Base-by-base conservation (phyloP, 164 flowering plant genomes). In the Stephania japonica region DNA sequence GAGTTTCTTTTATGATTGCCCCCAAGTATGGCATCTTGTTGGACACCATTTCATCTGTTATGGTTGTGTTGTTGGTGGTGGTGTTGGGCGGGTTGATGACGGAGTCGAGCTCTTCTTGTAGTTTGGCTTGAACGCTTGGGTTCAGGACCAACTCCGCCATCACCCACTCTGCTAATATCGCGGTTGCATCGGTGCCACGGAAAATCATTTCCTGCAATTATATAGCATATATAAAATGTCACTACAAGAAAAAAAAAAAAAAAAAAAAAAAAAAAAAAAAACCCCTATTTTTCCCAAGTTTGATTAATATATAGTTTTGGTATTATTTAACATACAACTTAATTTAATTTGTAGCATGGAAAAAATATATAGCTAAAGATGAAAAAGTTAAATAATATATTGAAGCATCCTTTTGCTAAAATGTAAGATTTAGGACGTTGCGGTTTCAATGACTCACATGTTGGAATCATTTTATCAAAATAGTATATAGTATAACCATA, bases 181-280 rank as follows among this genome's bases (percentile, higher is more conserved):
- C 87, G 0, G 78, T 75, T 18, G 90, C 86, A 42, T 87, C 90
- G 1, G 89, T 87, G 0, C 90, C 90, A 0, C 90, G 65, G 70
- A 86, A 86, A 1, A 86, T 85, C 90, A 87, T 86, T 73, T 87
- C 90, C 90, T 86, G 83, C 43, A 72, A 12, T 32, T 32, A 32
- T 32, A n/a, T n/a, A 32, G 4, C 38, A 4, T 32, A 32, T 4
- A 0, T 32, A 32, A 2, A 32, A 32, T 32, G 38, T 32, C 38
- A 32, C 42, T 4, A 16, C n/a, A 16, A 26, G 3, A 69, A 6
- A 24, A 69, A 73, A 5, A n/a, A n/a, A n/a, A n/a, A n/a, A n/a
- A n/a, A n/a, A n/a, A n/a, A n/a, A n/a, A n/a, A n/a, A n/a, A n/a
- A n/a, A n/a, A n/a, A n/a, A n/a, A n/a, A n/a, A n/a, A n/a, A n/a